Conservation (phyloP, 2,329 filamentous ascomycete genomes). For the Trichophyton simii region DNA sequence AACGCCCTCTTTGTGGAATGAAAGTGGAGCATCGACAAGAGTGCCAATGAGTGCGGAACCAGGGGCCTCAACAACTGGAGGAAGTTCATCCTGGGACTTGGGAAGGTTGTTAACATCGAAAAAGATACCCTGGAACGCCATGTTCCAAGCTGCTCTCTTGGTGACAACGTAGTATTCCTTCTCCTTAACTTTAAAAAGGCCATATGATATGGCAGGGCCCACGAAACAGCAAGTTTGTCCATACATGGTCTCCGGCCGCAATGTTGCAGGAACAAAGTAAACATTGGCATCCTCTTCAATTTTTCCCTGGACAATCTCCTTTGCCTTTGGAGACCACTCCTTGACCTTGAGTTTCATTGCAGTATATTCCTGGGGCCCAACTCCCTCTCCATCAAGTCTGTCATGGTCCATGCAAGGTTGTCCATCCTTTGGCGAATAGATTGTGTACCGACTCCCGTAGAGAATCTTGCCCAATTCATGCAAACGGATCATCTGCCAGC, state of each 20-base stretch:
- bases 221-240: slow-evolving; percentile 95
- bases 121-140: slow-evolving; percentile 87
- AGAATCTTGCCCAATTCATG: slow-evolving; percentile 85
- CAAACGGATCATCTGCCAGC: slow-evolving; percentile 94
- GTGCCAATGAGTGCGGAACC: slow-evolving; percentile 78
- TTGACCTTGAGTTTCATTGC: slow-evolving; percentile 82
- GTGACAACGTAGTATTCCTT: slow-evolving; percentile 77
- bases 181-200: slow-evolving; percentile 66
- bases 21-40: slow-evolving; percentile 69
- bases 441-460: slow-evolving; percentile 84
- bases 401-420: slow-evolving; percentile 85
- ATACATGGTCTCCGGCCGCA: slow-evolving; percentile 97
- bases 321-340: slow-evolving; percentile 71
- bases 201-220: slow-evolving; percentile 69
- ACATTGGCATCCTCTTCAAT: slow-evolving; percentile 66
- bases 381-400: slow-evolving; percentile 64
- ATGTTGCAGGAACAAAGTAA: slow-evolving; percentile 81
- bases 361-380: slow-evolving; percentile 82
- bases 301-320: slow-evolving; percentile 60
- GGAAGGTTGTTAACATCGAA: slow-evolving; percentile 39
- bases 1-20: slow-evolving; percentile 68
- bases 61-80: slow-evolving; percentile 59
- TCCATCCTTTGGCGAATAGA: slow-evolving; percentile 82
- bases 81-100: slow-evolving; percentile 55
- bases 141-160: slow-evolving; percentile 76